Conservation (phyloP, 257 asterid species). For the Avicennia marina region DNA sequence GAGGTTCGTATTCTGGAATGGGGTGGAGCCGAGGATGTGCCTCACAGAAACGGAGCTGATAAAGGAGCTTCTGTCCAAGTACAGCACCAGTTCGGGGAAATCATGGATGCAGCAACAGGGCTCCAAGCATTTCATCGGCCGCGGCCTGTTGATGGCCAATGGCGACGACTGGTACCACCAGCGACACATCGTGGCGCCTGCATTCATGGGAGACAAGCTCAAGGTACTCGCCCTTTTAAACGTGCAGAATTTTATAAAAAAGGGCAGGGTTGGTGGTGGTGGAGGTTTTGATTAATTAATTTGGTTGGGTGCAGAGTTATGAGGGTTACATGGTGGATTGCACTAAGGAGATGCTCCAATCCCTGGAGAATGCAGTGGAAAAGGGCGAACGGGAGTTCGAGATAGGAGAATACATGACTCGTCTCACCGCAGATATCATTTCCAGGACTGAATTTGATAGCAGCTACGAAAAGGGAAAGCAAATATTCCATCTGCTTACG, state of each 20-base stretch:
- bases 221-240: conserved; percentile 39
- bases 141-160: conserved; percentile 88
- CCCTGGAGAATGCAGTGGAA: conserved; percentile 30
- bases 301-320: conserved; percentile 44
- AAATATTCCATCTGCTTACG: conserved; percentile 57
- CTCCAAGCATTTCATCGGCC: conserved; percentile 74
- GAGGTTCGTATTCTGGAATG: conserved; percentile 77
- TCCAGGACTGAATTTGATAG: conserved; percentile 76
- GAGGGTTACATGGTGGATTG: conserved; percentile 84
- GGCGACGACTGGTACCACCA: conserved; percentile 88
- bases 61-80: conserved; percentile 62
- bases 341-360: conserved; percentile 51
- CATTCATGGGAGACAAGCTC: conserved; percentile 78
- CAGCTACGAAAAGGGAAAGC: conserved; percentile 74
- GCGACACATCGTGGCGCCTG: conserved; percentile 87
- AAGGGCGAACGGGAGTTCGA: conserved; percentile 60
- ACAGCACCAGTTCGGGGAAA: conserved; percentile 65
- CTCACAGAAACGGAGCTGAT: conserved; percentile 59
- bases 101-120: conserved; percentile 92
- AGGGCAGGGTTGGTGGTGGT: background rate
- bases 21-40: conserved; percentile 82
- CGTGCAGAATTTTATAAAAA: background rate
- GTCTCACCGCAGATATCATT: conserved; percentile 82
- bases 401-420: conserved; percentile 72
- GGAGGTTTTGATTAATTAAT: background rate